Evolutionary conservation across 2,329 filamentous ascomycete species (phyloP).

Genomic region (Pseudodiploospora longispora): DNA sequence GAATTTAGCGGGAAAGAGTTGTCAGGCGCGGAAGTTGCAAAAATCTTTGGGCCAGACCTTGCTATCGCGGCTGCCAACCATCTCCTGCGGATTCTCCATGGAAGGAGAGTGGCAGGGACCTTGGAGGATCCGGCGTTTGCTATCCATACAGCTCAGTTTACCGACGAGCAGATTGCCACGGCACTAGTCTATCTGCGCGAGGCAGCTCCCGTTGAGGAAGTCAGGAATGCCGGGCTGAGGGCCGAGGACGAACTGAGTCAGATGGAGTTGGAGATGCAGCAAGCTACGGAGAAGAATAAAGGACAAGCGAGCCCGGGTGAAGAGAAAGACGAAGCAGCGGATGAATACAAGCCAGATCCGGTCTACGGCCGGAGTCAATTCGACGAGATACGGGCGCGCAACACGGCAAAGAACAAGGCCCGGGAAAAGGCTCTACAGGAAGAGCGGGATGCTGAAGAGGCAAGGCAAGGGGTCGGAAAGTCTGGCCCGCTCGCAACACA

Average conservation of each 20-base stretch:
- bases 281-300: conserved; percentile 14
- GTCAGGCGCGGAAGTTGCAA: conserved; percentile 34
- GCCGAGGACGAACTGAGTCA: conserved; percentile 54
- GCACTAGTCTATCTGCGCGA: conserved; percentile 49
- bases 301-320: conserved; percentile 10
- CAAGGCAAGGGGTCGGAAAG: conserved; percentile 24
- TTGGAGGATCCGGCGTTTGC: conserved; percentile 49
- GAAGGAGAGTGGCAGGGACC: conserved; percentile 55
- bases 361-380: conserved; percentile 51
- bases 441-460: conserved; percentile 32
- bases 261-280: conserved; percentile 35
- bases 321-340: conserved; percentile 16
- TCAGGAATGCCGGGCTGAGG: conserved; percentile 50
- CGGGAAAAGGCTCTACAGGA: conserved; percentile 36
- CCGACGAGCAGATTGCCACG: conserved; percentile 30
- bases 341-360: conserved; percentile 31
- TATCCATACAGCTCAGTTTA: conserved; percentile 38
- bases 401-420: conserved; percentile 41
- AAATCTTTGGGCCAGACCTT: conserved; percentile 44
- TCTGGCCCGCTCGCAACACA: conserved; percentile 35
- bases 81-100: conserved; percentile 52
- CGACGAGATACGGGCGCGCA: conserved; percentile 48
- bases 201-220: conserved; percentile 49
- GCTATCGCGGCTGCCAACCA: conserved; percentile 39
- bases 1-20: conserved; percentile 44